Percentiles rank a stretch among this genome's conserved stretches.
Conservation (phyloP, 2,329 filamentous ascomycete species). For the Zarea fungicola region DNA sequence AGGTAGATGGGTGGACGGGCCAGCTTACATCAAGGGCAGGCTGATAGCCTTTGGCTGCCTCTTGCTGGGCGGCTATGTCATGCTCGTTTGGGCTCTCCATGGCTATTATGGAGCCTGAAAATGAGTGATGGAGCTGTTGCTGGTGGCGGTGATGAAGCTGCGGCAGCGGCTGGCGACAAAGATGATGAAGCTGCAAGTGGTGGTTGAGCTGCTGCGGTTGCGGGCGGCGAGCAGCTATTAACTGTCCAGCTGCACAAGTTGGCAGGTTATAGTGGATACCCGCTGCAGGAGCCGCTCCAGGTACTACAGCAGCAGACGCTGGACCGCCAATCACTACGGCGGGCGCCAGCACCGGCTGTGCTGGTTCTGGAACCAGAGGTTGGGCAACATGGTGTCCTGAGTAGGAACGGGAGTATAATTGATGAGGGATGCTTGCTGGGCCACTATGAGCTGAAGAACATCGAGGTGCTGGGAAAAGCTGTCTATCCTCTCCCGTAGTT, state of each 20-base stretch:
- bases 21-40: constrained; percentile 49
- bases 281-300: neutral
- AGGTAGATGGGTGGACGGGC: neutral
- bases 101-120: constrained; percentile 14
- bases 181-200: constrained; percentile 18
- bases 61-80: constrained; percentile 54
- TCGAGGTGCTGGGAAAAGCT: neutral
- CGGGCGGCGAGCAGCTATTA: neutral
- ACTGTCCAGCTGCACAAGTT: neutral
- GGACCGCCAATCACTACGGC: too few relatives aligned
- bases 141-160: neutral
- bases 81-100: constrained; percentile 33
- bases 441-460: neutral
- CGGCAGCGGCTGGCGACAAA: constrained; percentile 14
- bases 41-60: constrained; percentile 54
- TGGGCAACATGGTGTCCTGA: too few relatives aligned
- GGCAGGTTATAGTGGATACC: neutral
- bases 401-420: too few relatives aligned
- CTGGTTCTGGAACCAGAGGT: too few relatives aligned
- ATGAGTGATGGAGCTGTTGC: neutral
- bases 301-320: neutral
- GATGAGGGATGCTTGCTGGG: too few relatives aligned
- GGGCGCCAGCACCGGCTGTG: too few relatives aligned
- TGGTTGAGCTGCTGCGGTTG: constrained; percentile 7
- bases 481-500: neutral